Evolutionary conservation across 192 early-diverging fungal species (phyloP).

Genomic region (Cladochytrium replicatum): DNA sequence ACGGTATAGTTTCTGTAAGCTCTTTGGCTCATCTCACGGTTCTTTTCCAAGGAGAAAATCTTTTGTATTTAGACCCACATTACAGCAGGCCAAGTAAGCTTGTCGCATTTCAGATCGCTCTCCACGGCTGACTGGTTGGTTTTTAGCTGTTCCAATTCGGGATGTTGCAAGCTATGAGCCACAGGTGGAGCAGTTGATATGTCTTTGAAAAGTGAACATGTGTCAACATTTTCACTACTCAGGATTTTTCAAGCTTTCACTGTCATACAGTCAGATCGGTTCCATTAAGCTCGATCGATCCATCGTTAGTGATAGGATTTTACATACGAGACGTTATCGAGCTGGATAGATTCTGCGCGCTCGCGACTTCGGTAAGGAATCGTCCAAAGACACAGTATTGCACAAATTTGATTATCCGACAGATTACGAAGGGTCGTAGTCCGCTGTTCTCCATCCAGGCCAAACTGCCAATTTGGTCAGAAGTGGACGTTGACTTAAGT

Average conservation of each 20-base stretch:
- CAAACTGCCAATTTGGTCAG: conserved; percentile 51
- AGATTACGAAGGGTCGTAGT: no score
- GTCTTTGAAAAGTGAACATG: conserved; percentile 12
- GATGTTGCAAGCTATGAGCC: neutral
- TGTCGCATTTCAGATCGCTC: no score
- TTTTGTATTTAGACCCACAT: conserved; percentile 92
- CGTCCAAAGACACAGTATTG: neutral
- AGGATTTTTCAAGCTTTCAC: conserved; percentile 75
- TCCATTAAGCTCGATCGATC: conserved; percentile 71
- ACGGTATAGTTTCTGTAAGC: conserved; percentile 46
- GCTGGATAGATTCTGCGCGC: conserved; percentile 51
- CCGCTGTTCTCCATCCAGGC: conserved; percentile 60
- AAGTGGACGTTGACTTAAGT: conserved; percentile 32
- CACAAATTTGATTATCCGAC: neutral
- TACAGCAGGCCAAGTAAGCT: conserved; percentile 63
- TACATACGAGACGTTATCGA: conserved; percentile 52
- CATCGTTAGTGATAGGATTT: conserved; percentile 89
- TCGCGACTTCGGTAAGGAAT: conserved; percentile 34
- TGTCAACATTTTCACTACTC: conserved; percentile 10
- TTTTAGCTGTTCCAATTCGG: neutral
- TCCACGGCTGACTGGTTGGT: no score
- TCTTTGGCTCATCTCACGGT: no score
- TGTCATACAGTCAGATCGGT: conserved; percentile 66
- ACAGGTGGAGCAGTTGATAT: conserved; percentile 20
- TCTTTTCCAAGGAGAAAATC: conserved; percentile 45